Evolutionary conservation across 2,329 filamentous ascomycete species (phyloP).

Genomic region (Aspergillus phoenicis): DNA sequence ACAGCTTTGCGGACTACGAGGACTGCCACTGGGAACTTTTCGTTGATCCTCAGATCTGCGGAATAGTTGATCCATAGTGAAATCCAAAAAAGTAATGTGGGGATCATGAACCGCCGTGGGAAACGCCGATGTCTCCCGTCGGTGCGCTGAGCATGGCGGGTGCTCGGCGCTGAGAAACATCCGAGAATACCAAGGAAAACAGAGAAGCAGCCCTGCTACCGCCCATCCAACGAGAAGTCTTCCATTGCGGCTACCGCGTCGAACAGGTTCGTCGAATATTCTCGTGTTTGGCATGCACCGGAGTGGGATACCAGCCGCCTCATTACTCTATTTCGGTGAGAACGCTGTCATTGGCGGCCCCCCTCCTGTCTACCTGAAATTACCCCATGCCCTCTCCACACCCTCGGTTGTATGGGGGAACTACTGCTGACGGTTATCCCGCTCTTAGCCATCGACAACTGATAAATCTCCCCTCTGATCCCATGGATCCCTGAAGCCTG

Average conservation of each 20-base stretch:
- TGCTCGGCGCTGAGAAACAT: slow-evolving; percentile 26
- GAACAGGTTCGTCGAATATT: background rate
- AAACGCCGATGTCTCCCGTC: slow-evolving; percentile 4
- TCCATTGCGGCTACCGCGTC: background rate
- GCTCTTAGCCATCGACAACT: slow-evolving; percentile 11
- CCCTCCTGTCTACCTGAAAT: slow-evolving; percentile 8
- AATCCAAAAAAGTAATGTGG: background rate
- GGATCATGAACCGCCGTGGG: slow-evolving; percentile 2
- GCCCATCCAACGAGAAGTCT: background rate
- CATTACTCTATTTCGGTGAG: slow-evolving; percentile 4
- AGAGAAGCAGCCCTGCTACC: slow-evolving; percentile 11
- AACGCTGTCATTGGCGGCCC: slow-evolving; percentile 10
- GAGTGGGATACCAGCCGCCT: background rate
- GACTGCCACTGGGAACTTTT: background rate
- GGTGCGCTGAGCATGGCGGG: slow-evolving; percentile 14
- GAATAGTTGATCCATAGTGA: background rate
- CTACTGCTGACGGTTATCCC: slow-evolving; percentile 2
- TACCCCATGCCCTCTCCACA: slow-evolving; percentile 22
- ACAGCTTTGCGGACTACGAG: background rate
- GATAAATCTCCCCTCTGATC: background rate
- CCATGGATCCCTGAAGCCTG: background rate
- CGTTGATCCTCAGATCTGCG: background rate
- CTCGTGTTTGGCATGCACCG: background rate
- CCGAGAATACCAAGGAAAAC: slow-evolving; percentile 14
- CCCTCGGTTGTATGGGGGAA: slow-evolving; percentile 19